These are phyloP conservation scores for Myxozyma sirexii DNA, from an alignment of 805 yeast species.

Conservation along the genomic window DNA sequence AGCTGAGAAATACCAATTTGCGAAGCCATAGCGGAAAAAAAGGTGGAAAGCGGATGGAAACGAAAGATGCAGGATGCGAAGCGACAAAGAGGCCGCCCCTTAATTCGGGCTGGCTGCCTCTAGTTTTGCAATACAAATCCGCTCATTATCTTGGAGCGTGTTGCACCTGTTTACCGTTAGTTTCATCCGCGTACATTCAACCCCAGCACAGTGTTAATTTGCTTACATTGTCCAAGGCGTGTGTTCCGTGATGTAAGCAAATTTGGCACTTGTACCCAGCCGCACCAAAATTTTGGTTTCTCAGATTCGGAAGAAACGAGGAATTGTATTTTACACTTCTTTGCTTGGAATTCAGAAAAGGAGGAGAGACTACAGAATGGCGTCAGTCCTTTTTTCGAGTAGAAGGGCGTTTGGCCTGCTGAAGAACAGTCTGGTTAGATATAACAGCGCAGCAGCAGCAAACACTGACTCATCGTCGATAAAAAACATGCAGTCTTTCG, in stretches of 20 bases:
- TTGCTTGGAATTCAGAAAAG: neutral
- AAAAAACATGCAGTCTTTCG: neutral
- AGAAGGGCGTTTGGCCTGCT: neutral
- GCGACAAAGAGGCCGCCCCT: neutral
- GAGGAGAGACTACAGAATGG: neutral
- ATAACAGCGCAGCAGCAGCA: neutral
- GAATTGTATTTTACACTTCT: neutral
- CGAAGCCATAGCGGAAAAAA: conserved; percentile 19
- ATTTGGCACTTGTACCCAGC: neutral
- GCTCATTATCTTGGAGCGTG: neutral
- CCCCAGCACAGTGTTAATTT: neutral
- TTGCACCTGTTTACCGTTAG: neutral
- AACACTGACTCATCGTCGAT: neutral
- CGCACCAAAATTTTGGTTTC: conserved; percentile 1
- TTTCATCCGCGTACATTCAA: neutral
- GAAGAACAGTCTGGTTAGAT: neutral
- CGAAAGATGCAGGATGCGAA: neutral
- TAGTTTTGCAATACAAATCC: neutral
- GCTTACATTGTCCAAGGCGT: conserved; percentile 6
- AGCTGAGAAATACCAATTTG: conserved; percentile 38
- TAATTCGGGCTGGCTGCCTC: conserved; percentile 4
- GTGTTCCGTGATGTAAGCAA: neutral
- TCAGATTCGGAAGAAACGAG: neutral
- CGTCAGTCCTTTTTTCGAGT: neutral
- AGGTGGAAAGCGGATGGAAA: neutral